These are phyloP conservation scores for Saxophila tyrrhenica DNA, from an alignment of 495 filamentous ascomycete species.

Conservation along the genomic window DNA sequence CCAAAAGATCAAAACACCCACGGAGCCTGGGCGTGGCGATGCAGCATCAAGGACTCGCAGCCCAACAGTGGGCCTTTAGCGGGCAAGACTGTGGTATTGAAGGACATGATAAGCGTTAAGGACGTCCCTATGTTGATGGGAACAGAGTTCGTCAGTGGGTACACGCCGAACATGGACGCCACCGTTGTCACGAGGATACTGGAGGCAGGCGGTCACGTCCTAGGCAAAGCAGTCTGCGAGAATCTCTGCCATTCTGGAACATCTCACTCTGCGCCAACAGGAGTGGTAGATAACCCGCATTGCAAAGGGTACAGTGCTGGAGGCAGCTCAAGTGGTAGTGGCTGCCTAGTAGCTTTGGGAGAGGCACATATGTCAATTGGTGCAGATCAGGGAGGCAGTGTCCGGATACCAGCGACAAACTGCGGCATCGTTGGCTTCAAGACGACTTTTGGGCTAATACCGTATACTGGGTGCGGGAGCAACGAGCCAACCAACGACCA, in stretches of 20 bases:
- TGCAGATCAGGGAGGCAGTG: slow-evolving; percentile 49
- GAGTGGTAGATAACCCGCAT: slow-evolving; percentile 31
- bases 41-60: slow-evolving; percentile 17
- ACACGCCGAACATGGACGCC: slow-evolving; percentile 29
- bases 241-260: slow-evolving; percentile 32
- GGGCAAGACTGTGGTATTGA: slow-evolving; percentile 22
- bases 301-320: slow-evolving; percentile 36
- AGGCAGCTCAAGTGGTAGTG: slow-evolving; percentile 48
- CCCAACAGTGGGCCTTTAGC: slow-evolving; percentile 10
- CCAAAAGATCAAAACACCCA: slow-evolving; percentile 14
- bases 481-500: slow-evolving; percentile 30
- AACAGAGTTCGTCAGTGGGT: slow-evolving; percentile 22
- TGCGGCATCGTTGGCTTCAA: slow-evolving; percentile 33
- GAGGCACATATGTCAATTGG: slow-evolving; percentile 47
- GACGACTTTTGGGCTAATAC: slow-evolving; percentile 28
- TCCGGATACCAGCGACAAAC: slow-evolving; percentile 41
- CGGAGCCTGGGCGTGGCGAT: slow-evolving; percentile 27
- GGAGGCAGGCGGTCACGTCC: slow-evolving; percentile 30
- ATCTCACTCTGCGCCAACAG: slow-evolving; percentile 30
- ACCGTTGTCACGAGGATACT: slow-evolving; percentile 37
- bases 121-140: slow-evolving; percentile 25
- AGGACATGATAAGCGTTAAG: slow-evolving; percentile 25
- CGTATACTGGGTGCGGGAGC: slow-evolving; percentile 26
- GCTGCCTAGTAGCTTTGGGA: slow-evolving; percentile 39
- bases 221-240: slow-evolving; percentile 31